Conservation (phyloP, 306 rosid genomes). For the Rosa rugosa region DNA sequence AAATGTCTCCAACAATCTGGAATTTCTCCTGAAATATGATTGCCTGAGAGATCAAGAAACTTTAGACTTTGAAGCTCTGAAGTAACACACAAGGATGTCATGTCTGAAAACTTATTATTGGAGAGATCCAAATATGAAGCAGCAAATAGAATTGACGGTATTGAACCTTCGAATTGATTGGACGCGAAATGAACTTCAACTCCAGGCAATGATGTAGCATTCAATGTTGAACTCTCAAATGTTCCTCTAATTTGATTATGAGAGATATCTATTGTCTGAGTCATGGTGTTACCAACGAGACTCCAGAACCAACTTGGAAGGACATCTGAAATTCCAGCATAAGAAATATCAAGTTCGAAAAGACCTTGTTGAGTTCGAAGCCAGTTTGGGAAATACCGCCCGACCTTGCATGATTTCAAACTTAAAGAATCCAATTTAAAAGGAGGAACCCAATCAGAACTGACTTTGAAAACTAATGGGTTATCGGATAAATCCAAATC, state of each 20-base stretch:
- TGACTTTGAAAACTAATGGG: not conserved
- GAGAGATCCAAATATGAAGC: not conserved
- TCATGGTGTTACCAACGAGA: rapidly evolving
- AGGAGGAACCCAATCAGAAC: not conserved
- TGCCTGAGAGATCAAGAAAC: slow-evolving; percentile 3
- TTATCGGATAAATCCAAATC: not conserved
- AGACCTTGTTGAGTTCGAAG: not conserved
- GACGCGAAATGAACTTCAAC: not conserved
- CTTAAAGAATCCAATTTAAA: rapidly evolving
- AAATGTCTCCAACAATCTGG: slow-evolving; percentile 11
- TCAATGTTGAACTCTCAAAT: not conserved
- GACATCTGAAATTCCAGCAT: not conserved
- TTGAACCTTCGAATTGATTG: slow-evolving; percentile 7
- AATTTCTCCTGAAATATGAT: not conserved
- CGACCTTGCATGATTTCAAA: not conserved
- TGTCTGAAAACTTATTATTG: not conserved
- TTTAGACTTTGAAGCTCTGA: rapidly evolving
- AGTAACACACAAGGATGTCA: not conserved
- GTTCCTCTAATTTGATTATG: not conserved
- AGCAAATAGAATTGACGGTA: not conserved
- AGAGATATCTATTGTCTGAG: not conserved
- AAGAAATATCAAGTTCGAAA: not conserved
- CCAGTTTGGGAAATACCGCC: not conserved
- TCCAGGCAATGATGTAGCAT: not conserved
- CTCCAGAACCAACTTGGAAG: slow-evolving; percentile 4